Evolutionary conservation across 1,284 basidiomycete genomes (phyloP).

Genomic region (Trichosporon ovoides): DNA sequence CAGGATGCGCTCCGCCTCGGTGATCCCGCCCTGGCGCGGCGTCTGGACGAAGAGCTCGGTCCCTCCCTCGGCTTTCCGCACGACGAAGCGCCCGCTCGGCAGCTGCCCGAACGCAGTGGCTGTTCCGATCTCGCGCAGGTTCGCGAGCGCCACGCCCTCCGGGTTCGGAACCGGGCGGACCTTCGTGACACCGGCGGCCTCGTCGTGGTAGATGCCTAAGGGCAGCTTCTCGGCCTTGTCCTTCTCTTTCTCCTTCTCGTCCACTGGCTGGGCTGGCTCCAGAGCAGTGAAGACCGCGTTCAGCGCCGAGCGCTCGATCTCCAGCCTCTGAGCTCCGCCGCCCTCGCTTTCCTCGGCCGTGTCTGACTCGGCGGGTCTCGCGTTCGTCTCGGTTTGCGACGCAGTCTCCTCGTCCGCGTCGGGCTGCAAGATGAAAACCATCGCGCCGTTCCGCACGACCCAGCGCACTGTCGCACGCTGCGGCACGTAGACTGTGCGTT

Average conservation of each 20-base stretch:
- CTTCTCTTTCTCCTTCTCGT: too few relatives aligned
- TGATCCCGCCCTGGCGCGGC: conserved; percentile 36
- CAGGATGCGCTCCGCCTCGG: conserved; percentile 38
- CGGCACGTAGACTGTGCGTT: not conserved
- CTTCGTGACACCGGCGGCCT: not conserved
- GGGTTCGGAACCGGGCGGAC: not conserved
- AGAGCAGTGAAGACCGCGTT: not conserved
- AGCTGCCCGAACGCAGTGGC: conserved; percentile 25
- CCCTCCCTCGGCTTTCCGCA: conserved; percentile 6
- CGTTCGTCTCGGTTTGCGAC: too few relatives aligned
- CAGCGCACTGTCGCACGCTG: not conserved
- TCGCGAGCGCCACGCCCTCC: not conserved
- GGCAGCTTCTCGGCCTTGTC: not conserved
- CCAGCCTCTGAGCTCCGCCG: too few relatives aligned
- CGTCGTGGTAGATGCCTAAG: not conserved
- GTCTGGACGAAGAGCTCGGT: conserved; percentile 30
- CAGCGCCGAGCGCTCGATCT: not conserved
- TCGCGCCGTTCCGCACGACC: not conserved
- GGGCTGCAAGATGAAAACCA: not conserved
- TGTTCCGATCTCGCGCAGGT: conserved; percentile 13
- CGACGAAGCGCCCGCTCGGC: conserved; percentile 23
- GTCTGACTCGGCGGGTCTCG: not conserved
- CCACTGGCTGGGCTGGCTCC: not conserved
- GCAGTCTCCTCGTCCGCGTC: conserved; percentile 1
- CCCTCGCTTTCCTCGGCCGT: not conserved